These are phyloP conservation scores for Penicillium tannophilum DNA, from an alignment of 495 filamentous ascomycete genomes.

Conservation along the genomic window DNA sequence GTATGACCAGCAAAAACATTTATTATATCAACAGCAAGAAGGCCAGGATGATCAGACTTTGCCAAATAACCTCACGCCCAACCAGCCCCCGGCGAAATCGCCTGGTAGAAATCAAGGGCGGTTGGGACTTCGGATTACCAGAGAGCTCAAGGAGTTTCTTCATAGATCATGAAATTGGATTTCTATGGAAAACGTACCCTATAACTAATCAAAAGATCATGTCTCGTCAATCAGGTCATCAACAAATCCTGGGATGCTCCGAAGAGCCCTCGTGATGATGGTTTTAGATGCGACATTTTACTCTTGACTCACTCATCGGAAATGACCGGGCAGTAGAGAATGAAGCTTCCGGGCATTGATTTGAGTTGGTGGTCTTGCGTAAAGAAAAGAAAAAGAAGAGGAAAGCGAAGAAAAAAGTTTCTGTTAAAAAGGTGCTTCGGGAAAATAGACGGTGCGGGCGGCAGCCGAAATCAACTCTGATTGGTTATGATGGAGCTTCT, in stretches of 20 bases:
- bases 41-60: conserved; percentile 60
- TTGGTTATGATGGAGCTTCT: conserved; percentile 35
- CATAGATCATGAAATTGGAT: conserved; percentile 36
- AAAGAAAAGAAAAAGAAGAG: conserved; percentile 45
- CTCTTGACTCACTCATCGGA: conserved; percentile 91
- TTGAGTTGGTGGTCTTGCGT: conserved; percentile 86
- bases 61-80: conserved; percentile 70
- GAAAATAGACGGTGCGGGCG: conserved; percentile 39
- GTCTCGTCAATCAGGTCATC: conserved; percentile 96
- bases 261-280: conserved; percentile 94
- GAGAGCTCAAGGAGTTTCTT: conserved; percentile 65
- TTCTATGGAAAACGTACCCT: conserved; percentile 26
- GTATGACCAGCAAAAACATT: neutral
- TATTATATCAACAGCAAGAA: neutral
- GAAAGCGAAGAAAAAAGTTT: conserved; percentile 17
- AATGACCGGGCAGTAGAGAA: conserved; percentile 73
- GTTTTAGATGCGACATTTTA: conserved; percentile 88
- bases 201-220: conserved; percentile 33
- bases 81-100: conserved; percentile 51
- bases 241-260: conserved; percentile 90
- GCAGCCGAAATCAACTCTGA: conserved; percentile 30
- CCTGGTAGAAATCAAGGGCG: conserved; percentile 48
- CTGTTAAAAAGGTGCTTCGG: conserved; percentile 9
- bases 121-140: conserved; percentile 81
- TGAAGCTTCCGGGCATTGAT: conserved; percentile 71